Evolutionary conservation across 179 eudicot species (phyloP).

Genomic region (Amaranthus tricolor): DNA sequence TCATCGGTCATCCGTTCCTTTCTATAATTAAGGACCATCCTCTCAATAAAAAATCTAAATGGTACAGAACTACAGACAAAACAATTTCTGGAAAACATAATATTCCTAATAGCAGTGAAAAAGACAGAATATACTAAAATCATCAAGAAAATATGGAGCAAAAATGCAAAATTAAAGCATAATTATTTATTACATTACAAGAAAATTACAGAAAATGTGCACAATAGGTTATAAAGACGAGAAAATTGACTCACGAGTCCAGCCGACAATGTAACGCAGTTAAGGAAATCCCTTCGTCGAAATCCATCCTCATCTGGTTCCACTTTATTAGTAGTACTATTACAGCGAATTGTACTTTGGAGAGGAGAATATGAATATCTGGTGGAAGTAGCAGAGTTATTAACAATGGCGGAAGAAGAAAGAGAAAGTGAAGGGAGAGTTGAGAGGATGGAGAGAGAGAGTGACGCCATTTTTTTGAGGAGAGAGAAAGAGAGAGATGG

Average conservation of each 20-base stretch:
- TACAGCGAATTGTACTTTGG: constrained; percentile 56
- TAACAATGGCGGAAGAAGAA: constrained; percentile 28
- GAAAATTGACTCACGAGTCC: constrained; percentile 46
- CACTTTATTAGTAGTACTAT: constrained; percentile 29
- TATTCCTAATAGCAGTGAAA: too few species aligned
- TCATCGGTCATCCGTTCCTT: not conserved
- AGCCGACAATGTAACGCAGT: constrained; percentile 52
- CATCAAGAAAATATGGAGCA: too few species aligned
- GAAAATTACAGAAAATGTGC: not conserved
- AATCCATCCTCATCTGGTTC: constrained; percentile 38
- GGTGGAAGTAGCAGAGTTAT: constrained; percentile 10
- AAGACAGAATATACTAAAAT: too few species aligned
- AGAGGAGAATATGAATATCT: constrained; percentile 22
- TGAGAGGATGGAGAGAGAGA: constrained; percentile 66
- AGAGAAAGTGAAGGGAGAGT: constrained; percentile 40
- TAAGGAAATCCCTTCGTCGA: constrained; percentile 60
- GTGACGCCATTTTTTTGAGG: constrained; percentile 38
- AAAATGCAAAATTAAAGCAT: not conserved
- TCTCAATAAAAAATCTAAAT: not conserved
- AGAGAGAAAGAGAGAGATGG: constrained; percentile 12
- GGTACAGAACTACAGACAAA: too few species aligned
- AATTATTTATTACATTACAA: not conserved
- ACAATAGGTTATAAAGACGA: not conserved
- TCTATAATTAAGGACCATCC: not conserved
- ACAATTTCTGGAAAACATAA: too few species aligned